Evolutionary conservation across 345 rosid species (phyloP), one percentile per base, ranked within the genome.

Genomic region (Melaleuca quinquenervia): DNA sequence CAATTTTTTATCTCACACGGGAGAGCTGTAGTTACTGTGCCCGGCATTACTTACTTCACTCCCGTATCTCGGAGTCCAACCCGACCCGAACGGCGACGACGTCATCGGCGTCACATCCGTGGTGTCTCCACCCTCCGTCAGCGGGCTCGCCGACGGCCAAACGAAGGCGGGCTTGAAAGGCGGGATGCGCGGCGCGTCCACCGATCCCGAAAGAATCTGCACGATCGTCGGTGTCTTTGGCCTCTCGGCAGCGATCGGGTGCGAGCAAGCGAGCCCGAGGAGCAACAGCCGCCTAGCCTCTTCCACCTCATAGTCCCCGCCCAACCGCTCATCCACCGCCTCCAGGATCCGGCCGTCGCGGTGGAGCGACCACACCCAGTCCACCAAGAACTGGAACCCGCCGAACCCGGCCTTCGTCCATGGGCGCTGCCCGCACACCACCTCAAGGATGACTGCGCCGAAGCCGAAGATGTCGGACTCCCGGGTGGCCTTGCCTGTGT

Each of bases 381-480:
- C 93, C 14, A 89, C 92, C 76, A 92, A 49, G 44, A 70, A 82
- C 1, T 87, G 90, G 85, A 90, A 91, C 1, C 80, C 80, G 48
- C 80, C 7, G 7, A 85, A 85, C 0, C 82, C 92, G 15, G 87
- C 86, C 85, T 88, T 89, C 6, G 86, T 84, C 91, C 91, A 90
- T 0, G 96, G 94, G 9, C 90, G 91, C 76, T 88, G 91, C 3
- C 96, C 95, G 27, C 94, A 93, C 6, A 91, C 92, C 26, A 92
- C 90, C 86, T 94, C 96, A 16, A 94, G 89, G 27, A 93, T 50
- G 51, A 94, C 93, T 0, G 91, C 96, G 9, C 94, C 93, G 16
- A 94, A 94, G 44, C 92, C 93, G 52, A 89, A 94, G 13, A 94
- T 90, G 50, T 94, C 96, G 1, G 93, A 92, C 87, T 94, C 95